phyloP scores from a whole-genome alignment of 306 rosid species.

The Cucurbita ficifolia region DNA sequence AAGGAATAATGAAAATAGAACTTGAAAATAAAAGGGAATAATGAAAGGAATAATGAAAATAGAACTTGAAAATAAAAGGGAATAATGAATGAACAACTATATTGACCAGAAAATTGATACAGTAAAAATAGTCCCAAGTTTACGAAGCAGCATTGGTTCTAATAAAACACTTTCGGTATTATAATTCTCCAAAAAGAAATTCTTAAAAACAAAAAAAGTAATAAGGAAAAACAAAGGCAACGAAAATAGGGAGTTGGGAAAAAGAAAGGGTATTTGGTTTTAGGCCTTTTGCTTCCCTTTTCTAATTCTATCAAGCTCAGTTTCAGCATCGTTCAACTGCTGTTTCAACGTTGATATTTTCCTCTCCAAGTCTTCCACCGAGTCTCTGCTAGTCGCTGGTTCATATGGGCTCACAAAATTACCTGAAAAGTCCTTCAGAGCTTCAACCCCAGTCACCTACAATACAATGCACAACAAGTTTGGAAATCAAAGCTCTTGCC shows the following conservation, averaged over 20 bases:
- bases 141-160: neutral
- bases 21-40: neutral
- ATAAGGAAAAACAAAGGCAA: neutral
- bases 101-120: neutral
- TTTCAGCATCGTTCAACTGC: constrained; percentile 56
- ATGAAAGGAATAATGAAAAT: neutral
- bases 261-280: neutral
- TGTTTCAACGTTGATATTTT: constrained; percentile 33
- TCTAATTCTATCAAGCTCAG: constrained; percentile 46
- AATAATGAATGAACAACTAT: neutral
- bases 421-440: constrained; percentile 56
- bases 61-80: neutral
- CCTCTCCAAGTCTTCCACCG: constrained; percentile 48
- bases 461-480: neutral
- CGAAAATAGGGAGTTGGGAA: neutral
- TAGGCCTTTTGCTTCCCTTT: constrained; percentile 35
- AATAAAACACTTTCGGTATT: neutral
- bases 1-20: neutral
- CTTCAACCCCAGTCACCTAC: constrained; percentile 88
- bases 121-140: neutral
- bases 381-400: constrained; percentile 23
- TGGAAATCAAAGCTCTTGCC: neutral
- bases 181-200: neutral
- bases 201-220: neutral
- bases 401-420: constrained; percentile 50